Base-by-base conservation (phyloP, 805 yeast genomes). In the Suhomyces sp. region DNA sequence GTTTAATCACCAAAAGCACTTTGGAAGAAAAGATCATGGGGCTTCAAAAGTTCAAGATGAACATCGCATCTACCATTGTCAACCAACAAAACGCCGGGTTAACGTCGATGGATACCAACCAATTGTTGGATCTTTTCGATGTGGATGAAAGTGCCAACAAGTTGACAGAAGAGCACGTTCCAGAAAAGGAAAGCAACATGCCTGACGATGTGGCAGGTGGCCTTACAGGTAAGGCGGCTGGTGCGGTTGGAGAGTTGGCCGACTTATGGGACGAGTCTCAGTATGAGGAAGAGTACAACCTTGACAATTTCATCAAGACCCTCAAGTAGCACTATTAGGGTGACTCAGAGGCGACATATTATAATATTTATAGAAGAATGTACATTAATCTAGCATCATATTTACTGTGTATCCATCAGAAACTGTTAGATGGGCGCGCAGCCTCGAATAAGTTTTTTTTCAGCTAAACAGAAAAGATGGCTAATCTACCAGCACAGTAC, bases 21-120 rank as follows among this genome's bases (percentile, higher is more conserved):
- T 76, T 94, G 56, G 99, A 94, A 67, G 99, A 94, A 66, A 91
- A 94, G 69, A 94, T 94, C 53, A 94, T 94, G 99, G 98, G 99
- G 24, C 76, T 94, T 58, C 99, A 94, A 64, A 90, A 90, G 67
- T 94, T 94, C 82, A 94, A 94, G 72, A 86, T 94, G 87, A 94
- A 94, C 64, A 90, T 94, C 63, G 99, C 99, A 0, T 89, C 96
- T 0, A 89, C 98, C 0, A 88, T 94, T 60, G 96, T 94, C 49
- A 92, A 91, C 65, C 99, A 94, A 68, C 99, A 94, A 65, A 94
- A 94, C 67, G 82, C 96, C n/a, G 98, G 98, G 0, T 79, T 94
- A 56, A 83, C 89, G 2, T 89, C 97, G 0, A 94, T 94, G 99
- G 97, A 90, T 63, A 93, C 99, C 0, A 90, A 89, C 63, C 98